Evolutionary conservation across 441 rosid genomes (phyloP).

Genomic region (Daphne laureola): DNA sequence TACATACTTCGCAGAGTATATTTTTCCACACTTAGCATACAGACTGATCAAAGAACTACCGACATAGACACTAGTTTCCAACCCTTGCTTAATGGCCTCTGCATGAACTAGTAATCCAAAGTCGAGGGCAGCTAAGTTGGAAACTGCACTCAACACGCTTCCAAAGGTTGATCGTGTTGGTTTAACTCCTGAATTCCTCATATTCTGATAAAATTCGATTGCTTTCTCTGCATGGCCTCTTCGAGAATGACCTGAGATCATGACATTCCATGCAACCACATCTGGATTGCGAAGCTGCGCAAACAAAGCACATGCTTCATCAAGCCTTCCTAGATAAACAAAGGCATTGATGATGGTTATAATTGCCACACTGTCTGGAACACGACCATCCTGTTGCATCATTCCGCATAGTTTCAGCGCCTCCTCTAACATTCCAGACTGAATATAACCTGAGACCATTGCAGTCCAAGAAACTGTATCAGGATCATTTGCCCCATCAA

Average conservation of each 20-base stretch:
- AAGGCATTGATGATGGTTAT: slow-evolving; percentile 57
- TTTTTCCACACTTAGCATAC: slow-evolving; percentile 65
- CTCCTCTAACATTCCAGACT: slow-evolving; percentile 54
- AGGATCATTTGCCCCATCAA: slow-evolving; percentile 44
- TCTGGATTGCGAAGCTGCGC: slow-evolving; percentile 48
- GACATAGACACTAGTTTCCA: slow-evolving; percentile 64
- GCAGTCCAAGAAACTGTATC: slow-evolving; percentile 88
- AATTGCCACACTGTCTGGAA: slow-evolving; percentile 64
- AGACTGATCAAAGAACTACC: slow-evolving; percentile 79
- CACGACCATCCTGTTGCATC: slow-evolving; percentile 46
- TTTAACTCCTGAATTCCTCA: slow-evolving; percentile 59
- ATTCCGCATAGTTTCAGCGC: slow-evolving; percentile 50
- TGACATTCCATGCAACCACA: slow-evolving; percentile 88
- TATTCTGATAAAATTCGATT: slow-evolving; percentile 39
- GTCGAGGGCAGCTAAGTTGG: slow-evolving; percentile 41
- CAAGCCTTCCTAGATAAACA: slow-evolving; percentile 55
- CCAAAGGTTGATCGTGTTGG: slow-evolving; percentile 82
- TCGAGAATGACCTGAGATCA: slow-evolving; percentile 85
- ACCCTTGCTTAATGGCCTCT: slow-evolving; percentile 81
- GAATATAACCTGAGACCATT: slow-evolving; percentile 69
- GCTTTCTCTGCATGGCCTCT: slow-evolving; percentile 55
- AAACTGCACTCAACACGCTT: slow-evolving; percentile 72
- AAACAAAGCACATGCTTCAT: slow-evolving; percentile 55
- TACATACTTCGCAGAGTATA: slow-evolving; percentile 57
- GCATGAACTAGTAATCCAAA: slow-evolving; percentile 72